Percentiles rank a stretch among this genome's conserved stretches.
Conservation (phyloP, 345 rosid genomes). For the Gossypium arboreum region DNA sequence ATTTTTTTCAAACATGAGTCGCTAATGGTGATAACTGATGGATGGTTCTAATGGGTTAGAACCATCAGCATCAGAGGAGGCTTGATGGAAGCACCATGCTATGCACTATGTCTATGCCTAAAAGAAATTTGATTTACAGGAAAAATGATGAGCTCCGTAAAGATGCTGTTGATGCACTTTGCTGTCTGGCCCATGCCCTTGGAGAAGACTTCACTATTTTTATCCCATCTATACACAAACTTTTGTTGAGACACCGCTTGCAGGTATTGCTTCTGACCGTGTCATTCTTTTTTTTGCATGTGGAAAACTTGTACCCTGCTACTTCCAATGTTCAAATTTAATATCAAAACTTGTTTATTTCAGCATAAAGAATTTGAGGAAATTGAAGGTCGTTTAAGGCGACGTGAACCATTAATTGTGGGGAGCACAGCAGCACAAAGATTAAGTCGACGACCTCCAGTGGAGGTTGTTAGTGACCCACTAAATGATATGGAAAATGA, state of each 20-base stretch:
- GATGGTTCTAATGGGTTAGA: slow-evolving; percentile 1
- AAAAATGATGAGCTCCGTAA: slow-evolving; percentile 84
- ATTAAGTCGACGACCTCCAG: slow-evolving; percentile 66
- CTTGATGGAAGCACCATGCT: slow-evolving; percentile 5
- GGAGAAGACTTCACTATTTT: slow-evolving; percentile 97
- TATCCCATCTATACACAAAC: slow-evolving; percentile 89
- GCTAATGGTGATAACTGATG: neutral
- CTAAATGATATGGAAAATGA: slow-evolving; percentile 74
- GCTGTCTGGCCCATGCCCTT: slow-evolving; percentile 96
- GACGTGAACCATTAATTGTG: slow-evolving; percentile 77
- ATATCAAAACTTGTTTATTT: slow-evolving; percentile 15
- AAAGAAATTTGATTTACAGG: slow-evolving; percentile 35
- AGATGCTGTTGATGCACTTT: slow-evolving; percentile 96
- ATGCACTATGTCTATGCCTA: neutral
- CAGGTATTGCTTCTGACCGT: slow-evolving; percentile 42
- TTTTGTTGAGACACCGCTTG: slow-evolving; percentile 62
- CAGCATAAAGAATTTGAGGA: slow-evolving; percentile 99
- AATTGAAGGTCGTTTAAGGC: slow-evolving; percentile 73
- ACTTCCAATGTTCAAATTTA: neutral
- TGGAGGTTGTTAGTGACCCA: slow-evolving; percentile 87
- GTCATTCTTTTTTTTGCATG: neutral
- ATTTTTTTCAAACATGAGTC: neutral
- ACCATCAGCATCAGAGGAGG: neutral
- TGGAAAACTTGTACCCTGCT: neutral
- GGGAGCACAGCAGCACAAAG: slow-evolving; percentile 83